Evolutionary conservation across 2,329 filamentous ascomycete species (phyloP).

Genomic region (Alternaria sp.): DNA sequence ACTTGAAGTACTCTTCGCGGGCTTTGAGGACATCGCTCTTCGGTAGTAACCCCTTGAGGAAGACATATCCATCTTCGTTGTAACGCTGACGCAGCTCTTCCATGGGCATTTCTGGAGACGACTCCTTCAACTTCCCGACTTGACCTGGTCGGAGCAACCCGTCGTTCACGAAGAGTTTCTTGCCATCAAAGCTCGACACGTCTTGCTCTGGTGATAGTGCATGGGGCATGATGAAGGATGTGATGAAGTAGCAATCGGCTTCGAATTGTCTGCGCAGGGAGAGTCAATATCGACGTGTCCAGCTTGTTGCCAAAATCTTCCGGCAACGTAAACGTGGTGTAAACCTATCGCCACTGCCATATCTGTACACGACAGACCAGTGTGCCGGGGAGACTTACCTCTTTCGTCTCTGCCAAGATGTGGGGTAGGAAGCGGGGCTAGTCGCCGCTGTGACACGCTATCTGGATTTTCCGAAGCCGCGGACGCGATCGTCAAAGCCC

Average conservation of each 20-base stretch:
- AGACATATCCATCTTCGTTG: slow-evolving; percentile 61
- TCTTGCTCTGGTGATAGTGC: slow-evolving; percentile 33
- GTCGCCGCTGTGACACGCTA: slow-evolving; percentile 2
- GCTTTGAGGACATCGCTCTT: slow-evolving; percentile 60
- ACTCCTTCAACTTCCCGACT: slow-evolving; percentile 52
- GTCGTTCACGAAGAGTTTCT: slow-evolving; percentile 54
- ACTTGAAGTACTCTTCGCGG: slow-evolving; percentile 61
- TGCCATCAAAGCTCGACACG: slow-evolving; percentile 30
- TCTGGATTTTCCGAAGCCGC: slow-evolving; percentile 13
- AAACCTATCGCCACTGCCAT: neutral
- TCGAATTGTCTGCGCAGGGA: neutral
- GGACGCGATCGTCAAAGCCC: neutral
- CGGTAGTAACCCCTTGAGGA: slow-evolving; percentile 62
- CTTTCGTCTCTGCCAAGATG: slow-evolving; percentile 14
- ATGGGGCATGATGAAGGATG: slow-evolving; percentile 39
- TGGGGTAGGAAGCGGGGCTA: slow-evolving; percentile 26
- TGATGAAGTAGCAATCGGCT: neutral
- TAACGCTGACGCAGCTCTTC: slow-evolving; percentile 57
- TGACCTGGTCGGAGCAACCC: slow-evolving; percentile 55
- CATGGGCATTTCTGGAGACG: slow-evolving; percentile 53
- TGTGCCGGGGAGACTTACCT: slow-evolving; percentile 19
- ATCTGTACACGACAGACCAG: neutral
- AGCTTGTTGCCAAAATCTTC: neutral
- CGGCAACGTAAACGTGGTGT: neutral
- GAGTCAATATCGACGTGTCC: neutral